Percentiles rank a stretch among this genome's conserved stretches.
Conservation (phyloP, 2,329 filamentous ascomycete genomes). For the Lachnellula occidentalis region DNA sequence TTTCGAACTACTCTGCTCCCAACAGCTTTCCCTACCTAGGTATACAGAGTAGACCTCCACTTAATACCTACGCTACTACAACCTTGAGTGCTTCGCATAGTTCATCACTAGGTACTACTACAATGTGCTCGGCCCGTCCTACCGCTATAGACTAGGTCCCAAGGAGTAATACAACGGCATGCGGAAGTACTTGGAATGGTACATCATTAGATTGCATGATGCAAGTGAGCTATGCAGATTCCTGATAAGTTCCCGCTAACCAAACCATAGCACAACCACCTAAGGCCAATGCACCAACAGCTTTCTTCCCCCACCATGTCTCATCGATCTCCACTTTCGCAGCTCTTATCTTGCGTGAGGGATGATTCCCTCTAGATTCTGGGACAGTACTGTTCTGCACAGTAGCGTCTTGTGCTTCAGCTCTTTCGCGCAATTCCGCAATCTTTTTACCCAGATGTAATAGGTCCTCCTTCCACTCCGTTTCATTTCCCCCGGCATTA, state of each 20-base stretch:
- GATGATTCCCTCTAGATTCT: constrained; percentile 12
- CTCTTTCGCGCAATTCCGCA: constrained; percentile 41
- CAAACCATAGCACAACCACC: constrained; percentile 57
- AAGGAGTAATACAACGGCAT: not conserved
- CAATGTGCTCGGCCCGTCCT: not conserved
- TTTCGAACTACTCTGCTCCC: too few relatives aligned
- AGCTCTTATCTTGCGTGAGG: constrained; percentile 37
- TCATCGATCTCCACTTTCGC: constrained; percentile 60
- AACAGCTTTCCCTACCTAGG: too few relatives aligned
- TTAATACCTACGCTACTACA: not conserved
- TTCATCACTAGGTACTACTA: not conserved
- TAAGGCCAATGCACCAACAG: constrained; percentile 55
- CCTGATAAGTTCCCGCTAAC: constrained; percentile 50
- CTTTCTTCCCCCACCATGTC: constrained; percentile 62
- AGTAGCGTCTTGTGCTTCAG: constrained; percentile 28
- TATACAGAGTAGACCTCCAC: too few relatives aligned
- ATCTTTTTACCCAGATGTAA: constrained; percentile 68
- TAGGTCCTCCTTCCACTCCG: constrained; percentile 66
- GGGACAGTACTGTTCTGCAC: constrained; percentile 23
- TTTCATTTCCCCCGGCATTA: constrained; percentile 35
- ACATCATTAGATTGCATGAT: not conserved
- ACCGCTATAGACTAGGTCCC: not conserved
- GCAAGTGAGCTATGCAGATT: constrained; percentile 13
- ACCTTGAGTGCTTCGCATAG: not conserved
- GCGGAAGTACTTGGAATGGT: not conserved